Base-by-base conservation (phyloP, 2,329 filamentous ascomycete genomes). In the Botrytis byssoidea region DNA sequence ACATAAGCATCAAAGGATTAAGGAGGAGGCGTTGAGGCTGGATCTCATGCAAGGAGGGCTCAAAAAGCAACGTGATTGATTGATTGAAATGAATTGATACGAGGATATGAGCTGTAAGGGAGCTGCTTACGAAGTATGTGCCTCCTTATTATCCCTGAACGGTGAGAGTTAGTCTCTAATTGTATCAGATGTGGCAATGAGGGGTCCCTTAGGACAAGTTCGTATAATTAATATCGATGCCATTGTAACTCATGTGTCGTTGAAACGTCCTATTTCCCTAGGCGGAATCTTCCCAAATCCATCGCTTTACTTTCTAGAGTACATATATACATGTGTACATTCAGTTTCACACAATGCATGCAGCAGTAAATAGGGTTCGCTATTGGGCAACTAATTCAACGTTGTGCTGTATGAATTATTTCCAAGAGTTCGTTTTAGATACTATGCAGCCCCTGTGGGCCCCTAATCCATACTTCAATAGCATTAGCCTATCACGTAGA, bases 11-110 rank as follows among this genome's bases (percentile, higher is more conserved):
- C 35, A 67, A 40, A 55, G 65, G n/a, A 35, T n/a, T 57, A 71
- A 65, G 59, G 37, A 40, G 70, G 44, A 57, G 60, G 61, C 37
- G 46, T 72, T 66, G 32, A 51, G 60, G 46, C 44, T 65, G 18
- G 60, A 72, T 72, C 32, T 72, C 55, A 66, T 72, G 70, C 61
- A 72, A 72, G 70, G 70, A 57, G 60, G n/a, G 42, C 18, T 35
- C 25, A 51, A 25, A 63, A 51, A 65, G 69, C 42, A 40, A 64
- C 25, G 46, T 68, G 46, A 55, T 68, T 42, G 35, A 68, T 68
- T 6, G 48, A 51, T 48, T 37, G 44, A 69, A 40, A 25, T 70
- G 37, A 70, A 61, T 60, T 44, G 68, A 61, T 61, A 67, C 37
- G 68, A 46, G 68, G 55, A 35, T 44, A 22, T 63, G 37, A 63